Conservation (phyloP, 2,329 filamentous ascomycete genomes). For the Zasmidium citrigriseum region DNA sequence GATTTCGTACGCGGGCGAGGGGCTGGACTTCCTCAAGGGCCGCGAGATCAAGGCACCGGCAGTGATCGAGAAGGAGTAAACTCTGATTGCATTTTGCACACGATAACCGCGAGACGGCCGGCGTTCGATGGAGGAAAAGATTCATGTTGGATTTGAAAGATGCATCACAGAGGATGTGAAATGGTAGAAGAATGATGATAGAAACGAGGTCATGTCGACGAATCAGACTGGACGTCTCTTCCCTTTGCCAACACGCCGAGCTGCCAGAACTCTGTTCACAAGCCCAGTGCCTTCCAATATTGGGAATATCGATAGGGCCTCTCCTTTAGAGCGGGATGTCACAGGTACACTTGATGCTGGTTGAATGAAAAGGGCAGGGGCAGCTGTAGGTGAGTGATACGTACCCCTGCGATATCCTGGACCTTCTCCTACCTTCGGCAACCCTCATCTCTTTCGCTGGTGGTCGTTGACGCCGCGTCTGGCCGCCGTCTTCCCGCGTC, state of each 20-base stretch:
- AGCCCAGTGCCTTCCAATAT: too few species aligned
- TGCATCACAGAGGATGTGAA: background rate
- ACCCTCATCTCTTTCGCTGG: too few species aligned
- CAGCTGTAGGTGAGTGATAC: background rate
- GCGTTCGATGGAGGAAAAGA: background rate
- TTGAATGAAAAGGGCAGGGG: background rate
- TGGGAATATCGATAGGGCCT: background rate
- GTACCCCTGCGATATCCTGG: background rate
- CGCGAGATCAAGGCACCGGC: constrained; percentile 64
- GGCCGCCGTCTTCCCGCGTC: background rate
- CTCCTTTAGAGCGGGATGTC: too few species aligned
- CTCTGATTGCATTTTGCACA: background rate
- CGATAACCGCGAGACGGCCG: background rate
- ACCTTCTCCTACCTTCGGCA: too few species aligned
- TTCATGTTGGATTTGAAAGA: background rate
- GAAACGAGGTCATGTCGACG: background rate
- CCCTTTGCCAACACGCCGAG: too few species aligned
- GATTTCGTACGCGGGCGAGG: constrained; percentile 79
- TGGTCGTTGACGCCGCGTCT: background rate
- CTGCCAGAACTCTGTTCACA: too few species aligned
- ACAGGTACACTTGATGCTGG: background rate
- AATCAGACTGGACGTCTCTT: too few species aligned
- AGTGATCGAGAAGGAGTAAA: constrained; percentile 60
- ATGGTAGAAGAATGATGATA: background rate
- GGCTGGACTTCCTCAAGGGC: constrained; percentile 61